phyloP scores from a whole-genome alignment of 2,329 filamentous ascomycete species.

The Onygenales sp. region DNA sequence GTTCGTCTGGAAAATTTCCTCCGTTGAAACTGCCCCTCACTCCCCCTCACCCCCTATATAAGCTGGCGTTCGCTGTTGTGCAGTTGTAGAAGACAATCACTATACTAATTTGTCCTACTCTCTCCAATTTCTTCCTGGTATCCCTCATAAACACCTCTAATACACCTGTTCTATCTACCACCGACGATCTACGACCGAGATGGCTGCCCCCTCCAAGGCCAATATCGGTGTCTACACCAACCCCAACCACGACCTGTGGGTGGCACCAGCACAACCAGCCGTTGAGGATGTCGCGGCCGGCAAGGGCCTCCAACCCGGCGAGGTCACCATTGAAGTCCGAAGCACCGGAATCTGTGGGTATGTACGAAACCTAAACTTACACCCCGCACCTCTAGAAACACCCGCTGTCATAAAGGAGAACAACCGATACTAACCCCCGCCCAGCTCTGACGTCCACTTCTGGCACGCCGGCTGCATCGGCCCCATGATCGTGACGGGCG shows the following conservation, averaged over 20 bases:
- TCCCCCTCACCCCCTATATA: not conserved
- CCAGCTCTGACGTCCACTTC: constrained; percentile 87
- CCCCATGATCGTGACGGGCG: constrained; percentile 81
- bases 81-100: too few relatives aligned
- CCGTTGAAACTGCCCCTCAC: not conserved
- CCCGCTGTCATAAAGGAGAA: not conserved
- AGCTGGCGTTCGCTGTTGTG: too few relatives aligned
- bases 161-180: not conserved
- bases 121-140: too few relatives aligned
- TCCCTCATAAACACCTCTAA: too few relatives aligned
- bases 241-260: constrained; percentile 83
- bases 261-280: constrained; percentile 66
- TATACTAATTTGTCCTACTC: too few relatives aligned
- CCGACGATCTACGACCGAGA: not conserved
- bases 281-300: constrained; percentile 62
- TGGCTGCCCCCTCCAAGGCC: constrained; percentile 42
- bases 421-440: not conserved
- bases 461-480: constrained; percentile 94
- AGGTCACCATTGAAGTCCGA: constrained; percentile 81
- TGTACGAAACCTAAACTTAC: constrained; percentile 16
- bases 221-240: constrained; percentile 98
- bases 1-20: constrained; percentile 1
- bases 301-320: constrained; percentile 61
- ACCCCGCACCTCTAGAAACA: not conserved
- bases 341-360: constrained; percentile 95